A percentile compares a stretch with the other conserved stretches of the same genome.
Evolutionary conservation across 2,329 filamentous ascomycete genomes (phyloP).

Genomic region (Seiridium unicorne): DNA sequence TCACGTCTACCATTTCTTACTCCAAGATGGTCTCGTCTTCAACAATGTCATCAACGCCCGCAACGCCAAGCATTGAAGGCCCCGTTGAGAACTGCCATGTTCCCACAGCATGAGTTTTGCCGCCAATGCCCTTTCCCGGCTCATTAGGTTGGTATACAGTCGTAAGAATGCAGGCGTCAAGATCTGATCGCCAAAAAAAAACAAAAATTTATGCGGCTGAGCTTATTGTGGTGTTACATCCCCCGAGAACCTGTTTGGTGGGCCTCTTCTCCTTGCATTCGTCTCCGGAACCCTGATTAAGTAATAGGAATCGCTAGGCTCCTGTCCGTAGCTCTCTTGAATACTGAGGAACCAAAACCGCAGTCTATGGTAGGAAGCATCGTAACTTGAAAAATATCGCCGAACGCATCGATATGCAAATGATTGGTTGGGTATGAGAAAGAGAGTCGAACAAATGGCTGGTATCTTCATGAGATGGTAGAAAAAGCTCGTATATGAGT

Average conservation of each 20-base stretch:
- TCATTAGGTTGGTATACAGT: slow-evolving; percentile 4
- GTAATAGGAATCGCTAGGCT: slow-evolving; percentile 3
- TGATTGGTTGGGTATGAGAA: slow-evolving; percentile 2
- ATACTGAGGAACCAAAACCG: background rate
- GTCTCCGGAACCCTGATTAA: background rate
- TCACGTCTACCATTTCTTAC: background rate
- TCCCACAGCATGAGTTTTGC: background rate
- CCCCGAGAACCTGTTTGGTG: background rate
- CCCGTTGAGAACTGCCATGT: background rate
- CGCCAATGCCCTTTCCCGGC: background rate
- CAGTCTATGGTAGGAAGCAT: background rate
- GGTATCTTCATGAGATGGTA: slow-evolving; percentile 5
- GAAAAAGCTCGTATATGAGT: slow-evolving; percentile 1
- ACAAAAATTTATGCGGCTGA: too few species aligned
- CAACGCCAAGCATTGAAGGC: background rate
- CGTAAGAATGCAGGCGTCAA: background rate
- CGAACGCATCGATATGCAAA: background rate
- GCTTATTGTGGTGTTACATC: background rate
- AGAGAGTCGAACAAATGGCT: background rate
- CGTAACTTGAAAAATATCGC: background rate
- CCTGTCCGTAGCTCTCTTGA: background rate
- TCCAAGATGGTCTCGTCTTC: background rate
- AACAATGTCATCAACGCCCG: background rate
- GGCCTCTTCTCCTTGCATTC: background rate
- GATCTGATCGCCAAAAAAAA: too few species aligned